These are phyloP conservation scores for Chlamydomonas reinhardtii DNA, from an alignment of 163 green algal genomes.

Conservation along the genomic window DNA sequence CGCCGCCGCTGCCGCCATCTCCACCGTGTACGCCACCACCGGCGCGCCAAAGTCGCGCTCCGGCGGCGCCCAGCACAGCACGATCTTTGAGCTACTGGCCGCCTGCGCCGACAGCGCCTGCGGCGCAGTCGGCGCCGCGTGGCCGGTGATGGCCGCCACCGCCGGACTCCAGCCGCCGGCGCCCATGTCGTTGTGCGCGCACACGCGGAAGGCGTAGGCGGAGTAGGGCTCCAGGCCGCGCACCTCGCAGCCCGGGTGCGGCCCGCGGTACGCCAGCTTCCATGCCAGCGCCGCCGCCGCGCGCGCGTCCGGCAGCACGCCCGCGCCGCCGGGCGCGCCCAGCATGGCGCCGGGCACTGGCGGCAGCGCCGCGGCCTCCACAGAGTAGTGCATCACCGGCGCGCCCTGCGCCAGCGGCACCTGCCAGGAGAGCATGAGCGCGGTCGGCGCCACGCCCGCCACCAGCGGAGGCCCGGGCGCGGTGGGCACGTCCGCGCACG, in stretches of 20 bases:
- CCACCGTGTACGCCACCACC: slow-evolving; percentile 65
- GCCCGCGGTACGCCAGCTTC: slow-evolving; percentile 50
- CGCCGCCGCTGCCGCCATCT: slow-evolving; percentile 45
- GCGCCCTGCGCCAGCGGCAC: slow-evolving; percentile 55
- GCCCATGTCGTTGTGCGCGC: slow-evolving; percentile 67
- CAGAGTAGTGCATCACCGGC: slow-evolving; percentile 50
- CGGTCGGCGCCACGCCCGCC: slow-evolving; percentile 11
- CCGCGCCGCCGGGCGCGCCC: slow-evolving; percentile 2
- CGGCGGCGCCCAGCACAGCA: slow-evolving; percentile 53
- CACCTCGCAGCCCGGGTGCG: slow-evolving; percentile 41
- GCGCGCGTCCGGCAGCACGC: slow-evolving; percentile 11
- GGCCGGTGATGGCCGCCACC: slow-evolving; percentile 42
- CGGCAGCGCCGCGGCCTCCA: slow-evolving; percentile 52
- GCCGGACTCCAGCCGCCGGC: slow-evolving; percentile 58
- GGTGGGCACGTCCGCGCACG: slow-evolving; percentile 60
- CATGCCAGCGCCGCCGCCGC: background rate
- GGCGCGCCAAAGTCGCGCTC: slow-evolving; percentile 57
- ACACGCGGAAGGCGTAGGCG: slow-evolving; percentile 66
- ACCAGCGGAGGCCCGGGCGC: slow-evolving; percentile 54
- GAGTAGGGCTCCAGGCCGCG: slow-evolving; percentile 64
- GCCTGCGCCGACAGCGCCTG: slow-evolving; percentile 35
- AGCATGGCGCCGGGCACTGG: background rate
- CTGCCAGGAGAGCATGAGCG: slow-evolving; percentile 62
- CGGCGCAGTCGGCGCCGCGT: slow-evolving; percentile 58
- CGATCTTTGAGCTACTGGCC: slow-evolving; percentile 16